Base-by-base conservation (phyloP, 805 yeast species). In the Yamadazyma akitaensis region DNA sequence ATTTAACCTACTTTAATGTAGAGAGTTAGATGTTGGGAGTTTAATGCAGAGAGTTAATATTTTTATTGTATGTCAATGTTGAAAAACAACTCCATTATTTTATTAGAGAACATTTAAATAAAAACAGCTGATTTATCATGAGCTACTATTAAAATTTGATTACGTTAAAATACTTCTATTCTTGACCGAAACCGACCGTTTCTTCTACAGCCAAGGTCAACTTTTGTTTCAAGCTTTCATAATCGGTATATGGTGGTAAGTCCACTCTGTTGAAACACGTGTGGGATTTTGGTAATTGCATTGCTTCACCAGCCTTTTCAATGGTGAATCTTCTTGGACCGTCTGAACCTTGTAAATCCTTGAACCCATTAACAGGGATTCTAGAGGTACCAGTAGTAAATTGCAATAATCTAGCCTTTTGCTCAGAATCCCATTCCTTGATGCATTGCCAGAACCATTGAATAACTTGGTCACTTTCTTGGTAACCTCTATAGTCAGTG, bases 371-470 rank as follows among this genome's bases (percentile, higher is more conserved):
- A 53, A 94, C 99, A 7, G 99, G 99, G 47, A 94, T 94, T 73
- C 99, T 85, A 18, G 97, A 90, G 3, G 99, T 94, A 77, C 99
- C 99, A 0, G 99, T 94, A 17, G 99, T 92, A 65, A 94, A 94
- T 69, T 94, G 99, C 56, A 94, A 74, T 64, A 94, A 75, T 68
- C 99, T 81, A 2, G 98, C 96, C 67, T 90, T 86, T 67, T 92
- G 97, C 67, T 94, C 99, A 46, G 90, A 80, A 64, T 94, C 98
- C 97, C 97, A 91, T 63, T 84, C 88, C 43, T 84, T 75, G 57
- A 94, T 83, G 70, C 95, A 86, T 67, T 82, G 83, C 99, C 99
- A 94, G 80, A 94, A 94, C 99, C 99, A 94, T 73, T 92, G 96
- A 56, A 94, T 84, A 42, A 90, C 97, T 70, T 90, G 96, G 69